Percentiles rank a stretch among this genome's conserved stretches.
Conservation (phyloP, 2,329 filamentous ascomycete species). For the Lecanosticta acicola region DNA sequence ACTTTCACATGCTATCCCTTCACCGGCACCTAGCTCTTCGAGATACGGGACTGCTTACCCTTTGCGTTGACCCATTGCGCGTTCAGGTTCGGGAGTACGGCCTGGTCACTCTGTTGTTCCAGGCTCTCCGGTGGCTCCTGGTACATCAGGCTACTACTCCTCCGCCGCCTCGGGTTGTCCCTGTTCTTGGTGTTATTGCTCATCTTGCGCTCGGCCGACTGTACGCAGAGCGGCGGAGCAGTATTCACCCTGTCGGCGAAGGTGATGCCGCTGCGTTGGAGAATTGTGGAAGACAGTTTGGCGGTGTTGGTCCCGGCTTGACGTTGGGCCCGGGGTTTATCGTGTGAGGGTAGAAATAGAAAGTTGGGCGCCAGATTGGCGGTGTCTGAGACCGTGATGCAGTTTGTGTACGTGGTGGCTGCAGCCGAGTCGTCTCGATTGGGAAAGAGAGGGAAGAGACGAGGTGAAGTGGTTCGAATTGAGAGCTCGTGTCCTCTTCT, state of each 20-base stretch:
- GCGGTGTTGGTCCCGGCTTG: slow-evolving; percentile 59
- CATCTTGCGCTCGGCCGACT: slow-evolving; percentile 40
- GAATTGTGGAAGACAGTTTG: slow-evolving; percentile 91
- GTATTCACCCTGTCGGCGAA: slow-evolving; percentile 74
- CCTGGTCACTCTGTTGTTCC: slow-evolving; percentile 96
- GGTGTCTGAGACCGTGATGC: slow-evolving; percentile 2
- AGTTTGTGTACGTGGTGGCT: background rate
- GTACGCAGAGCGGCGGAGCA: slow-evolving; percentile 25
- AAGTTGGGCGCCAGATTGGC: slow-evolving; percentile 22
- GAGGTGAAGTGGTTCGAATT: background rate
- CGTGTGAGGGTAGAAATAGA: slow-evolving; percentile 26
- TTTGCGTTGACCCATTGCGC: slow-evolving; percentile 99
- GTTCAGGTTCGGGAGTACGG: slow-evolving; percentile 88
- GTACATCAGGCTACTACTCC: slow-evolving; percentile 98
- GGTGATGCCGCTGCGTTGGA: slow-evolving; percentile 77
- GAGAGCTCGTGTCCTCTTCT: background rate
- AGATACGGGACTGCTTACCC: slow-evolving; percentile 52
- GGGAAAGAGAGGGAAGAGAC: background rate
- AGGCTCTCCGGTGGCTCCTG: slow-evolving; percentile 94
- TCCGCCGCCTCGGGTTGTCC: slow-evolving; percentile 60
- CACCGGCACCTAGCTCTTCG: too few relatives aligned
- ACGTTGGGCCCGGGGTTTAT: background rate
- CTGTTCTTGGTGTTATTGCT: slow-evolving; percentile 52
- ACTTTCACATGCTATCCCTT: background rate
- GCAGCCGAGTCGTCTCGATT: background rate